Percentiles rank a stretch among this genome's conserved stretches.
Evolutionary conservation across 2,329 filamentous ascomycete species (phyloP).

Genomic region (Neofusicoccum umdonicola): DNA sequence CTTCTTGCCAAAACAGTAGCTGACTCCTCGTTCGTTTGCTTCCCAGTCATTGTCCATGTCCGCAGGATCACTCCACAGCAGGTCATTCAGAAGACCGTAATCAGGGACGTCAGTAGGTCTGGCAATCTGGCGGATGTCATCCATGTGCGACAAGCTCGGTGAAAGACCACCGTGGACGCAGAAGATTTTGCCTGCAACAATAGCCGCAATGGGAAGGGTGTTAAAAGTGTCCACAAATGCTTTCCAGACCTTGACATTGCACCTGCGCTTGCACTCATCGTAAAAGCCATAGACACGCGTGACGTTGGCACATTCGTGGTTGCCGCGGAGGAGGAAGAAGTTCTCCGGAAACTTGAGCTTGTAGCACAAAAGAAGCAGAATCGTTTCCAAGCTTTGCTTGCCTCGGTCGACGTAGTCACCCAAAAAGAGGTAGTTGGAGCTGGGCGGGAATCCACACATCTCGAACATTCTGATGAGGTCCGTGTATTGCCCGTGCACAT

Average conservation of each 20-base stretch:
- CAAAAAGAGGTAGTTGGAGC: constrained; percentile 87
- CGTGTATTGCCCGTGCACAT: constrained; percentile 95
- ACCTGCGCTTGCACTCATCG: constrained; percentile 94
- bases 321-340: constrained; percentile 91
- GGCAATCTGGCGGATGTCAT: constrained; percentile 94
- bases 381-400: constrained; percentile 94
- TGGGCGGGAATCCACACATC: constrained; percentile 95
- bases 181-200: constrained; percentile 96
- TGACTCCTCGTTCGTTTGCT: constrained; percentile 92
- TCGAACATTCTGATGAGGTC: constrained; percentile 96
- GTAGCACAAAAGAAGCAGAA: constrained; percentile 88
- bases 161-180: constrained; percentile 95
- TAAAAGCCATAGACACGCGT: constrained; percentile 97
- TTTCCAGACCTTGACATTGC: constrained; percentile 98
- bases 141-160: constrained; percentile 91
- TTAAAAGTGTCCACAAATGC: constrained; percentile 97
- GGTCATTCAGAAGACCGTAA: constrained; percentile 90
- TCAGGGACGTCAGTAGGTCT: constrained; percentile 96
- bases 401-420: constrained; percentile 96
- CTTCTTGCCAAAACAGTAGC: constrained; percentile 97
- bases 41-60: constrained; percentile 99
- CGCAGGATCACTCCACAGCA: constrained; percentile 95
- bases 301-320: constrained; percentile 96
- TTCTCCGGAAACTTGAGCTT: constrained; percentile 97
- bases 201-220: constrained; percentile 90